Conservation (phyloP, 495 filamentous ascomycete genomes). For the Daldinia bambusicola region DNA sequence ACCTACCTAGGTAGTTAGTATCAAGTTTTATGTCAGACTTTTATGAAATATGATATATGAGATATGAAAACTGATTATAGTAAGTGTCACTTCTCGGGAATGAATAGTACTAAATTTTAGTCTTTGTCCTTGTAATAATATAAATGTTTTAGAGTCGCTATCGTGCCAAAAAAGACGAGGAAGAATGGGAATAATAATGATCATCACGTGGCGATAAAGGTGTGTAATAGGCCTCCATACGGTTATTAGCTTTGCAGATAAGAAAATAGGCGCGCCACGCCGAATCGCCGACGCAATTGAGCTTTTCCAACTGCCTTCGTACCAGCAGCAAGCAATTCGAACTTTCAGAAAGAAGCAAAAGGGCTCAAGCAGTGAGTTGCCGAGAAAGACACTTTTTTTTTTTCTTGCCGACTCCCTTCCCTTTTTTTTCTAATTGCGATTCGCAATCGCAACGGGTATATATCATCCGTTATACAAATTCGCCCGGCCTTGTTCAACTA, state of each 20-base stretch:
- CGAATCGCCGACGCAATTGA: slow-evolving; percentile 37
- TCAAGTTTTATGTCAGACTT: too few species aligned
- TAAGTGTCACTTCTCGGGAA: too few species aligned
- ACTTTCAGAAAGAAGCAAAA: slow-evolving; percentile 17
- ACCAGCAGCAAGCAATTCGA: slow-evolving; percentile 1
- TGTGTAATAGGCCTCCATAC: slow-evolving; percentile 1
- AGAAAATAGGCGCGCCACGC: slow-evolving; percentile 32
- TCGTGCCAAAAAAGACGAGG: neutral
- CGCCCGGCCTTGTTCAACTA: neutral
- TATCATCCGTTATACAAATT: slow-evolving; percentile 14
- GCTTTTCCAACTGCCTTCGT: slow-evolving; percentile 16
- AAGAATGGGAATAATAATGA: neutral
- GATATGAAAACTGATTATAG: too few species aligned
- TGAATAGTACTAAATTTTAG: too few species aligned
- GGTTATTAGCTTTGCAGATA: slow-evolving; percentile 26
- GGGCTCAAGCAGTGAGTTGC: neutral
- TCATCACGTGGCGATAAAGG: slow-evolving; percentile 44
- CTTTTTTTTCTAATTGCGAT: slow-evolving; percentile 6
- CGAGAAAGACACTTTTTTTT: neutral
- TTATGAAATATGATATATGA: neutral
- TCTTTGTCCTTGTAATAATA: neutral
- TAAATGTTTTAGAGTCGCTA: neutral
- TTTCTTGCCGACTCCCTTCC: neutral
- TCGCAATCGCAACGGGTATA: slow-evolving; percentile 14
- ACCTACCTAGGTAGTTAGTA: too few species aligned